A percentile compares a stretch with the other conserved stretches of the same genome.
Conservation (phyloP, 805 yeast genomes). For the Blastobotrys muscicola region DNA sequence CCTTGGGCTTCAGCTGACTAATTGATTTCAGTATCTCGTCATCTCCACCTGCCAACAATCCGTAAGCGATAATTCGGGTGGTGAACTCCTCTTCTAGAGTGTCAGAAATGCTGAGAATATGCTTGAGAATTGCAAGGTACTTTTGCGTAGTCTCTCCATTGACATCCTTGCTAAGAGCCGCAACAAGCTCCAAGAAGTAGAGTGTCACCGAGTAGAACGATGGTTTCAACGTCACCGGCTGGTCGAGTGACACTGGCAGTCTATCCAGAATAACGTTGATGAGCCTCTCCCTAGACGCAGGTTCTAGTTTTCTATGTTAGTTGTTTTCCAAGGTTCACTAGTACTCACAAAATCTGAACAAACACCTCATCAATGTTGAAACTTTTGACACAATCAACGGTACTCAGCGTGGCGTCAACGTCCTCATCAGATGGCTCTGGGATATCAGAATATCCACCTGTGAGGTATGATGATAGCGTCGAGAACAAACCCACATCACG, state of each 20-base stretch:
- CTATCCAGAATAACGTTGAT: constrained; percentile 28
- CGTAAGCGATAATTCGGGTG: constrained; percentile 33
- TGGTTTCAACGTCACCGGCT: constrained; percentile 14
- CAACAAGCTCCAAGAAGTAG: constrained; percentile 22
- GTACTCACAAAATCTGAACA: constrained; percentile 35
- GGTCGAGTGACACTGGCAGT: constrained; percentile 13
- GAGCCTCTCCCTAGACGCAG: constrained; percentile 24
- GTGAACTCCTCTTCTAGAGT: constrained; percentile 15
- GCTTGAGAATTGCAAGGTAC: constrained; percentile 5
- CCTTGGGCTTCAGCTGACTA: not conserved
- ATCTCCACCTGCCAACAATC: constrained; percentile 1
- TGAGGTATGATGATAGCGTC: constrained; percentile 83
- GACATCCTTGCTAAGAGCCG: constrained; percentile 5
- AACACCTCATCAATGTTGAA: constrained; percentile 53
- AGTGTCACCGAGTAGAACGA: constrained; percentile 22
- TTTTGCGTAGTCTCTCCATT: constrained; percentile 3
- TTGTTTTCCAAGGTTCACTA: constrained; percentile 7
- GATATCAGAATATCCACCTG: constrained; percentile 63
- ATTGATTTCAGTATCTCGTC: constrained; percentile 4
- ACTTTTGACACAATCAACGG: constrained; percentile 73
- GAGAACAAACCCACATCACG: constrained; percentile 75
- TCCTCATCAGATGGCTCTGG: constrained; percentile 93
- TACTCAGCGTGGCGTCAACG: constrained; percentile 72
- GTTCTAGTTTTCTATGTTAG: not conserved
- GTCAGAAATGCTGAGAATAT: constrained; percentile 13